Evolutionary conservation across 306 rosid species (phyloP).

Genomic region (Begonia fuchsioides): DNA sequence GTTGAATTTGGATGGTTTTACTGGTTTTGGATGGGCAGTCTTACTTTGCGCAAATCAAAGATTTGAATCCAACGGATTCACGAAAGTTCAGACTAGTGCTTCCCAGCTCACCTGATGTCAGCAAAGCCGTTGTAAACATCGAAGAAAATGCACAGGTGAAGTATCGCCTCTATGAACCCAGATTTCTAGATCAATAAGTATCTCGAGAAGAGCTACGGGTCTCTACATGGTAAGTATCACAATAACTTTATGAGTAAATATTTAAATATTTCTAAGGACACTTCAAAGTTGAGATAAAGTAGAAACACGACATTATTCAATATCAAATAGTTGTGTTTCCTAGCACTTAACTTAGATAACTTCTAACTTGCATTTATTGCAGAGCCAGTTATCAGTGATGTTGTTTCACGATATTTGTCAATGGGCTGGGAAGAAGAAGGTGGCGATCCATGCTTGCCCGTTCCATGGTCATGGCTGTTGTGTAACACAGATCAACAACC

Average conservation of each 20-base stretch:
- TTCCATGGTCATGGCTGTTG: slow-evolving; percentile 90
- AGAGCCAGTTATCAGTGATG: slow-evolving; percentile 44
- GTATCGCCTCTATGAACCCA: slow-evolving; percentile 85
- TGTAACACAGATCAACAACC: slow-evolving; percentile 72
- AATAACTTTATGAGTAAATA: neutral
- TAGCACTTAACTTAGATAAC: slow-evolving; percentile 13
- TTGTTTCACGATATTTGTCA: slow-evolving; percentile 47
- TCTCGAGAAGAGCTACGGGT: slow-evolving; percentile 64
- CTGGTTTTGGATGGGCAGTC: slow-evolving; percentile 71
- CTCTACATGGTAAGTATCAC: slow-evolving; percentile 53
- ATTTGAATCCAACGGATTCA: slow-evolving; percentile 43
- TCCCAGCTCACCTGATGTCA: slow-evolving; percentile 52
- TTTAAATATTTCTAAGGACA: too few species aligned
- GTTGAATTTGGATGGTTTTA: slow-evolving; percentile 83
- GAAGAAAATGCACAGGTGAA: slow-evolving; percentile 89
- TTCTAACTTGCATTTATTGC: slow-evolving; percentile 18
- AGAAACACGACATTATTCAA: neutral
- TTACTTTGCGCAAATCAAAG: slow-evolving; percentile 94
- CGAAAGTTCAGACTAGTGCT: slow-evolving; percentile 82
- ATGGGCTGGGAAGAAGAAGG: slow-evolving; percentile 71
- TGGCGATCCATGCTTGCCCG: slow-evolving; percentile 93
- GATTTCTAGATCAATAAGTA: slow-evolving; percentile 61
- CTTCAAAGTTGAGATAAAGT: too few species aligned
- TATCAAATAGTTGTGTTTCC: neutral
- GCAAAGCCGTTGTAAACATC: slow-evolving; percentile 73